These are phyloP conservation scores for Aspergillus nomiae DNA, from an alignment of 2,329 filamentous ascomycete genomes.

Conservation along the genomic window DNA sequence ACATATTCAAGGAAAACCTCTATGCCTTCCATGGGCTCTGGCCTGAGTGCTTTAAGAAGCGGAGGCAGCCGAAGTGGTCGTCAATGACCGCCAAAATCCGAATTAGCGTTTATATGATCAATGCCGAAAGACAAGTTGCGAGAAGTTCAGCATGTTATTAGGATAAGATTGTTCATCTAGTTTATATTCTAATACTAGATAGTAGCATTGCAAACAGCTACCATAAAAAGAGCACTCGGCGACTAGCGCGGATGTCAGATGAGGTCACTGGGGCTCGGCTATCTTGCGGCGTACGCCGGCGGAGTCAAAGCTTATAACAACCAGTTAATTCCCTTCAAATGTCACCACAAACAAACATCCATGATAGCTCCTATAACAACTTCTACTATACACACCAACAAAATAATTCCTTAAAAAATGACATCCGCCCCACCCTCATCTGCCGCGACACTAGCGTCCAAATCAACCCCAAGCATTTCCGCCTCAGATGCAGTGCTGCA, in stretches of 20 bases:
- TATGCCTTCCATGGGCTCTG: not conserved
- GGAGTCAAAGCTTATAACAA: not conserved
- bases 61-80: not conserved
- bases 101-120: not conserved
- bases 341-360: not conserved
- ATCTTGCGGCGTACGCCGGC: not conserved
- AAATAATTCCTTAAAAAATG: not conserved
- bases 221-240: no score
- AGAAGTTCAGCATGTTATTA: not conserved
- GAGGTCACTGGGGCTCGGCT: not conserved
- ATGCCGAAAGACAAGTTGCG: not conserved
- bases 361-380: not conserved
- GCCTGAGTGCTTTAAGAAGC: not conserved
- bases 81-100: not conserved
- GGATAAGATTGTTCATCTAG: no score
- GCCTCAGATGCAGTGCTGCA: slow-evolving; percentile 31
- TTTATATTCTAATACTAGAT: no score
- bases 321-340: not conserved
- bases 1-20: not conserved
- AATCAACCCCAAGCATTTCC: slow-evolving; percentile 32
- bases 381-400: not conserved
- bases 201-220: no score
- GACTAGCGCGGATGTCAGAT: not conserved
- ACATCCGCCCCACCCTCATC: not conserved
- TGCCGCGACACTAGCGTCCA: slow-evolving; percentile 5